Conservation (phyloP, 768 basidiomycete genomes). For the Lactarius sanguifluus region DNA sequence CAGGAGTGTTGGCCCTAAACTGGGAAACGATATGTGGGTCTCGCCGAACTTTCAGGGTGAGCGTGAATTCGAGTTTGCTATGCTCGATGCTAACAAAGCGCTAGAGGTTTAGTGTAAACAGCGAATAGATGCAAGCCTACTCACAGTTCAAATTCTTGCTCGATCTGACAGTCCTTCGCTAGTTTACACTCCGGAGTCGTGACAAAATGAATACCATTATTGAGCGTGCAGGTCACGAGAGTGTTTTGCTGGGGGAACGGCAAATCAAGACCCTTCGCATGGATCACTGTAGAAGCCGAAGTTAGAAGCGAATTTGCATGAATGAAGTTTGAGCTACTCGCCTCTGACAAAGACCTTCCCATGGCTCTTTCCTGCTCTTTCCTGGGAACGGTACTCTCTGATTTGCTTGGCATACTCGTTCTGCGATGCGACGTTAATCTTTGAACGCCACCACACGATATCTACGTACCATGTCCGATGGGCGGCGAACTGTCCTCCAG, state of each 20-base stretch:
- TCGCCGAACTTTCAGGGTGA: slow-evolving; percentile 82
- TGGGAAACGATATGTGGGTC: slow-evolving; percentile 84
- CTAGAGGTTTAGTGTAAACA: background rate
- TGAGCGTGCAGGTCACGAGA: slow-evolving; percentile 79
- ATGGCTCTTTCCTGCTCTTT: slow-evolving; percentile 74
- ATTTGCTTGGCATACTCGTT: slow-evolving; percentile 94
- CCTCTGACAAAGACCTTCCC: slow-evolving; percentile 97
- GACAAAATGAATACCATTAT: slow-evolving; percentile 96
- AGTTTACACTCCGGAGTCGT: slow-evolving; percentile 80
- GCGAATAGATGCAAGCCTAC: slow-evolving; percentile 34
- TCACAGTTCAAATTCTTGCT: slow-evolving; percentile 90
- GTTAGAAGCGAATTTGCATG: background rate
- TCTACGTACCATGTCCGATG: slow-evolving; percentile 85
- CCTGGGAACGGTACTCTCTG: slow-evolving; percentile 72
- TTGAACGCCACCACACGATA: background rate
- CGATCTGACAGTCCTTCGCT: slow-evolving; percentile 58
- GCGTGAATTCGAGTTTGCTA: slow-evolving; percentile 91
- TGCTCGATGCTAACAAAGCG: slow-evolving; percentile 70
- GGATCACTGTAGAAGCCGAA: slow-evolving; percentile 54
- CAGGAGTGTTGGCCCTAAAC: slow-evolving; percentile 59
- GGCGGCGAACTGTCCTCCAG: slow-evolving; percentile 84
- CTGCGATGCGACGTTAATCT: slow-evolving; percentile 41
- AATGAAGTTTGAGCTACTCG: slow-evolving; percentile 34
- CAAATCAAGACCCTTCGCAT: slow-evolving; percentile 68
- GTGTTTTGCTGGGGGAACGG: slow-evolving; percentile 80